phyloP scores from a whole-genome alignment of 2,329 filamentous ascomycete genomes.

The Didymosphaeria variabile region DNA sequence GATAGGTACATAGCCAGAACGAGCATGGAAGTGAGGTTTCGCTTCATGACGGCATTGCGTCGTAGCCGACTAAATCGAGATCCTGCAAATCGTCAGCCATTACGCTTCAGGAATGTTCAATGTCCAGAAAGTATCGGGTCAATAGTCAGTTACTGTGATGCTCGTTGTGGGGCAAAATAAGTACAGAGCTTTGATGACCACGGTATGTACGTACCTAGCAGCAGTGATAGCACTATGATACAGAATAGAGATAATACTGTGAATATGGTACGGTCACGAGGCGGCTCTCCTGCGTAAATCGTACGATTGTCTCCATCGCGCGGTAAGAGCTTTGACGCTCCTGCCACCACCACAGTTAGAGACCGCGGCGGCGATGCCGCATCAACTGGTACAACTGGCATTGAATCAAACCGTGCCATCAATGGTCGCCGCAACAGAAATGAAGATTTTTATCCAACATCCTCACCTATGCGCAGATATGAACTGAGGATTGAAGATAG shows the following conservation, averaged over 20 bases:
- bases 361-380: neutral
- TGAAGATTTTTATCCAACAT: neutral
- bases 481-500: neutral
- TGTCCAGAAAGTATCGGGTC: no score
- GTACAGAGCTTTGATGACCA: no score
- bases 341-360: neutral
- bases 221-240: slow-evolving; percentile 22
- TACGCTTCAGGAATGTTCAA: neutral
- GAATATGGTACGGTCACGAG: slow-evolving; percentile 24
- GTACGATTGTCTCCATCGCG: slow-evolving; percentile 19
- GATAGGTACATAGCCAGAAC: slow-evolving; percentile 28
- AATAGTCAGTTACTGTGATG: no score
- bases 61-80: slow-evolving; percentile 22
- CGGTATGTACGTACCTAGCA: slow-evolving; percentile 22
- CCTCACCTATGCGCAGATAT: neutral
- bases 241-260: slow-evolving; percentile 22
- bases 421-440: neutral
- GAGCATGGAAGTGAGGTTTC: slow-evolving; percentile 28
- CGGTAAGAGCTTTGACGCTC: neutral
- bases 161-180: no score
- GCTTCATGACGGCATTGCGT: slow-evolving; percentile 18
- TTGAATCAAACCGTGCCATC: neutral
- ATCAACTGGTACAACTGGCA: neutral
- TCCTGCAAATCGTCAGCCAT: slow-evolving; percentile 12
- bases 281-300: slow-evolving; percentile 22